These are phyloP conservation scores for Extremus antarcticus DNA, from an alignment of 495 filamentous ascomycete species.

Conservation along the genomic window DNA sequence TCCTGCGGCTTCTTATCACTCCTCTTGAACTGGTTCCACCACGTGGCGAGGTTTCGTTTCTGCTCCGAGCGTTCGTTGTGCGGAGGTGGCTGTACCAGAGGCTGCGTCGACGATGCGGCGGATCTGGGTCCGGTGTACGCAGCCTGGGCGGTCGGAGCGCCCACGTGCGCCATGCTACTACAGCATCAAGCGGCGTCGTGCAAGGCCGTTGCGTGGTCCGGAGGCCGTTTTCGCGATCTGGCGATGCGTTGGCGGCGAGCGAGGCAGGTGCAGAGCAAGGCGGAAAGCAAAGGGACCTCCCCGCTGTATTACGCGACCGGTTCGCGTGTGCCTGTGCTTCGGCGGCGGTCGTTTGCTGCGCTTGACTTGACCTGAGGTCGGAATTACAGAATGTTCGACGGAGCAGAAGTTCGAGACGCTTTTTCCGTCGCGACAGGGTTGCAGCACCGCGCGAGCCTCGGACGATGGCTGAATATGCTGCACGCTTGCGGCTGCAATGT, in stretches of 20 bases:
- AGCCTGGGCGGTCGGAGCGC: constrained; percentile 10
- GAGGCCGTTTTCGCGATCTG: background rate
- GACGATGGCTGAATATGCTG: no score
- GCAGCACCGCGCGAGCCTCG: no score
- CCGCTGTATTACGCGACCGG: background rate
- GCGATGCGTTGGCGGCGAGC: background rate
- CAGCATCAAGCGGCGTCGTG: constrained; percentile 6
- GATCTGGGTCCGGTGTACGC: constrained; percentile 2
- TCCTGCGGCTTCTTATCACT: constrained; percentile 60
- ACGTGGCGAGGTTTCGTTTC: constrained; percentile 72
- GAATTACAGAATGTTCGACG: no score
- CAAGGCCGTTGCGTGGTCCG: background rate
- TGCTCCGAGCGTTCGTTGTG: constrained; percentile 41
- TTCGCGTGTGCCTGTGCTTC: background rate
- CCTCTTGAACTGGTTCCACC: constrained; percentile 85
- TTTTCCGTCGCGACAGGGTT: background rate
- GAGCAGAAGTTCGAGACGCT: background rate
- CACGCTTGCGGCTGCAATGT: background rate
- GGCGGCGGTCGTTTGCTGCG: background rate
- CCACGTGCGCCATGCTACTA: constrained; percentile 16
- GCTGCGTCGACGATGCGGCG: background rate
- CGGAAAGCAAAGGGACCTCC: background rate
- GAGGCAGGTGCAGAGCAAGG: background rate
- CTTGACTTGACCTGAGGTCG: no score
- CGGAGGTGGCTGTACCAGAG: background rate